These are phyloP conservation scores for Macrolepiota albuminosa DNA, from an alignment of 768 basidiomycete species.

Conservation along the genomic window DNA sequence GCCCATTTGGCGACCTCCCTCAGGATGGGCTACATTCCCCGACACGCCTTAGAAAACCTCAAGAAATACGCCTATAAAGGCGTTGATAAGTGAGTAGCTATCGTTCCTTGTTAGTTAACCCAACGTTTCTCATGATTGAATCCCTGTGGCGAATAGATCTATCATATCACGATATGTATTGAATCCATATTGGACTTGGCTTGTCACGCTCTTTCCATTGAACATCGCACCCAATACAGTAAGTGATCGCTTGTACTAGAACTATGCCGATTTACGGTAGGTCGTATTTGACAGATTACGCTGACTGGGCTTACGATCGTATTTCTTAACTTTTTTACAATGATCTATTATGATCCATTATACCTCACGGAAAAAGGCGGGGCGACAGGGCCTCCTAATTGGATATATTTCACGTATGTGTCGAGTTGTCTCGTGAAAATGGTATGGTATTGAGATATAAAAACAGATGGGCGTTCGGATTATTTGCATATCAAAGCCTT, in stretches of 20 bases:
- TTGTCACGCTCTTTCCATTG: constrained; percentile 83
- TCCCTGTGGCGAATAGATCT: constrained; percentile 43
- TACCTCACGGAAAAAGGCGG: constrained; percentile 69
- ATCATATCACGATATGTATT: constrained; percentile 71
- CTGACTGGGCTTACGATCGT: constrained; percentile 80
- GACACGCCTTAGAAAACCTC: constrained; percentile 65
- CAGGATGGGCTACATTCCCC: constrained; percentile 58
- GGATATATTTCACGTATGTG: constrained; percentile 88
- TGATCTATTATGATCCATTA: constrained; percentile 79
- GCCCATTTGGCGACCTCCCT: neutral
- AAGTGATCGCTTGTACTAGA: constrained; percentile 21
- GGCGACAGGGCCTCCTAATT: constrained; percentile 59
- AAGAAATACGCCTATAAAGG: constrained; percentile 77
- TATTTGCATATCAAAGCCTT: constrained; percentile 89
- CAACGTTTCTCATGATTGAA: constrained; percentile 6
- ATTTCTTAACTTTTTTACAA: constrained; percentile 75
- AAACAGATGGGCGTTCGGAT: constrained; percentile 75
- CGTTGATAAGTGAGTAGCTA: constrained; percentile 63
- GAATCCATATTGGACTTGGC: constrained; percentile 87
- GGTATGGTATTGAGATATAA: neutral
- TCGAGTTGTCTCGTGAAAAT: neutral
- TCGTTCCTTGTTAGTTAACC: neutral
- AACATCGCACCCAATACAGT: constrained; percentile 89
- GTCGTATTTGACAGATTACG: constrained; percentile 62
- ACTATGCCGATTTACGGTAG: neutral